Conservation (phyloP, 192 early-diverging fungal genomes). For the Coemansia sp. region DNA sequence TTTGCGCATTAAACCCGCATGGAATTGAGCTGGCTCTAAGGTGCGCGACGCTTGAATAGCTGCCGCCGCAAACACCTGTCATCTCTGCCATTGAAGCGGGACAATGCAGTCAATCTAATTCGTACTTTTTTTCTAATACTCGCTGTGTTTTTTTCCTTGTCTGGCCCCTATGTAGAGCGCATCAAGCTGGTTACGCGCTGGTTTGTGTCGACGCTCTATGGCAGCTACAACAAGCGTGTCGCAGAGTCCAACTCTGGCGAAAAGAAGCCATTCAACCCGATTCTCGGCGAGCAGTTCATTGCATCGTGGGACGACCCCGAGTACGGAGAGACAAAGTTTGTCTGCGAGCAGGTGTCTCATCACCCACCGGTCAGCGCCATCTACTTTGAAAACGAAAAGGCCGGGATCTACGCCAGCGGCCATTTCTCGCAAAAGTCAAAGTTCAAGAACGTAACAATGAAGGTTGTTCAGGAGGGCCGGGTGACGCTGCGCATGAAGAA, state of each 20-base stretch:
- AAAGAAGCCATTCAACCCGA: constrained; percentile 72
- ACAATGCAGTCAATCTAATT: too few species aligned
- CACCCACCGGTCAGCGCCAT: constrained; percentile 72
- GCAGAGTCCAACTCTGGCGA: constrained; percentile 65
- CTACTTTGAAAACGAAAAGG: constrained; percentile 60
- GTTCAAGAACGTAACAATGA: constrained; percentile 71
- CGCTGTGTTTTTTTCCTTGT: background rate
- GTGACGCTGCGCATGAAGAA: constrained; percentile 61
- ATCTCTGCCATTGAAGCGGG: too few species aligned
- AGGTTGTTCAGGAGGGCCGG: constrained; percentile 75
- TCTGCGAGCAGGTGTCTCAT: constrained; percentile 70
- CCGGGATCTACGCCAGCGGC: constrained; percentile 60
- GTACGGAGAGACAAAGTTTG: constrained; percentile 54
- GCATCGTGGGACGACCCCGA: constrained; percentile 60
- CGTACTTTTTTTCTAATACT: too few species aligned
- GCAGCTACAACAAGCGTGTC: constrained; percentile 68
- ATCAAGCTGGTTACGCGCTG: constrained; percentile 68
- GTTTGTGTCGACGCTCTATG: constrained; percentile 79
- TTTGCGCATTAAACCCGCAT: background rate
- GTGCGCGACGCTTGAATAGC: background rate
- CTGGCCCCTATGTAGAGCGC: constrained; percentile 59
- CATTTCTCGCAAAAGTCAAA: constrained; percentile 63
- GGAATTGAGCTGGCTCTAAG: background rate
- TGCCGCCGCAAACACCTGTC: too few species aligned
- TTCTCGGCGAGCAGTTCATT: constrained; percentile 67